Evolutionary conservation across 2,329 filamentous ascomycete species (phyloP).

Genomic region (Aspergillus hortae): DNA sequence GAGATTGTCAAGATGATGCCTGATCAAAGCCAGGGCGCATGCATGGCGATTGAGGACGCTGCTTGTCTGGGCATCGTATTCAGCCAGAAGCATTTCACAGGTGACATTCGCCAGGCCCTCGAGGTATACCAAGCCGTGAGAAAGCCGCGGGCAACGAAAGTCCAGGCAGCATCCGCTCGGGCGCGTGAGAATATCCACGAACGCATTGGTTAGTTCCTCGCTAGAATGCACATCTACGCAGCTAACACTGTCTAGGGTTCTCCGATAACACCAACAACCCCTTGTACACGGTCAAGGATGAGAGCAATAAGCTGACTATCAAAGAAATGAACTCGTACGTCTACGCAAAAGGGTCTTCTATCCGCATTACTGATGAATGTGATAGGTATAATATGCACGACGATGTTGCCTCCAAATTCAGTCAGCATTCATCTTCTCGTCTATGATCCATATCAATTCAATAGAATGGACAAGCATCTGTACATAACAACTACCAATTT

Average conservation of each 20-base stretch:
- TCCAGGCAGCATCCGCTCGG: slow-evolving; percentile 56
- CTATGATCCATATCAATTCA: background rate
- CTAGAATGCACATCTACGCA: background rate
- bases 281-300: slow-evolving; percentile 61
- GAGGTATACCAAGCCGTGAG: slow-evolving; percentile 52
- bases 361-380: background rate
- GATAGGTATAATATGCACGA: slow-evolving; percentile 57
- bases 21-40: slow-evolving; percentile 66
- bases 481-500: too few species aligned
- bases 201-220: slow-evolving; percentile 49
- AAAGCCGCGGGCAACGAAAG: slow-evolving; percentile 53
- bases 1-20: slow-evolving; percentile 55
- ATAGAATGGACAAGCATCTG: background rate
- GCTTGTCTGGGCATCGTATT: slow-evolving; percentile 62
- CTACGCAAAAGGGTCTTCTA: background rate
- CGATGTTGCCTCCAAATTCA: slow-evolving; percentile 37
- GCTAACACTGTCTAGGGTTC: slow-evolving; percentile 48
- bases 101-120: slow-evolving; percentile 48
- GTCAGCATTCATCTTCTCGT: background rate
- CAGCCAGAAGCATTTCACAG: slow-evolving; percentile 45
- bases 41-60: slow-evolving; percentile 66
- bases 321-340: slow-evolving; percentile 66
- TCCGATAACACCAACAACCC: slow-evolving; percentile 56
- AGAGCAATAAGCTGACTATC: slow-evolving; percentile 61
- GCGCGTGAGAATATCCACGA: slow-evolving; percentile 62